Evolutionary conservation across 257 asterid genomes (phyloP).

Genomic region (Nyctanthes arbortristis): DNA sequence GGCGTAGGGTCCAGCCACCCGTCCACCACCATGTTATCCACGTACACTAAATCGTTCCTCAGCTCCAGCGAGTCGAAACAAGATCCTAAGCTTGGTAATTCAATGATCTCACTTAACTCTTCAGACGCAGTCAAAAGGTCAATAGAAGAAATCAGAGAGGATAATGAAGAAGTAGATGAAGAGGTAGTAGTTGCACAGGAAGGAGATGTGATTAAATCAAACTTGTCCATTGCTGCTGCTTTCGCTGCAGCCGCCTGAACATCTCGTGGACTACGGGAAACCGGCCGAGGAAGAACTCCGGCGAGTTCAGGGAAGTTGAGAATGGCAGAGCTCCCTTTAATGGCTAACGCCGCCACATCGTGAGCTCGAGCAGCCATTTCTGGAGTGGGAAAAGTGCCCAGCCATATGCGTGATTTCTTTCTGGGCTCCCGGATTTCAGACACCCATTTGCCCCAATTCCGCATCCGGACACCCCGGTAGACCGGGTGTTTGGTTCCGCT

Average conservation of each 20-base stretch:
- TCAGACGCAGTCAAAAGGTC: conserved; percentile 20
- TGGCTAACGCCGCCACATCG: conserved; percentile 51
- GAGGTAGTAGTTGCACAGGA: neutral
- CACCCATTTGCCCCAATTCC: conserved; percentile 60
- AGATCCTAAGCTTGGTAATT: conserved; percentile 46
- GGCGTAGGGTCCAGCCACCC: conserved; percentile 23
- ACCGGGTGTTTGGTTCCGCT: conserved; percentile 33
- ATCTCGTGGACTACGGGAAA: conserved; percentile 47
- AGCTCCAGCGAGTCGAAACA: conserved; percentile 18
- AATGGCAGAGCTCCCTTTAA: conserved; percentile 38
- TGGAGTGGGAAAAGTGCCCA: conserved; percentile 51
- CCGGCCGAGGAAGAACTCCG: conserved; percentile 41
- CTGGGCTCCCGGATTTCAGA: conserved; percentile 61
- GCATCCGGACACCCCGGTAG: conserved; percentile 52
- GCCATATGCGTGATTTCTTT: conserved; percentile 52
- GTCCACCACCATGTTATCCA: conserved; percentile 21
- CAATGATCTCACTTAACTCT: conserved; percentile 44
- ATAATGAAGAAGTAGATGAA: neutral
- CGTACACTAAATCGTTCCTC: conserved; percentile 32
- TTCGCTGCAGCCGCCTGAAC: conserved; percentile 51
- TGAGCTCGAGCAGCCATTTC: conserved; percentile 69
- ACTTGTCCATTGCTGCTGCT: conserved; percentile 49
- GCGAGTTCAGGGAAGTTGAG: conserved; percentile 48
- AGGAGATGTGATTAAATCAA: neutral
- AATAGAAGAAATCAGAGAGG: neutral